Evolutionary conservation across 1,284 basidiomycete species (phyloP), one percentile per base, ranked within the genome.

Genomic region (Papiliotrema fonsecae): DNA sequence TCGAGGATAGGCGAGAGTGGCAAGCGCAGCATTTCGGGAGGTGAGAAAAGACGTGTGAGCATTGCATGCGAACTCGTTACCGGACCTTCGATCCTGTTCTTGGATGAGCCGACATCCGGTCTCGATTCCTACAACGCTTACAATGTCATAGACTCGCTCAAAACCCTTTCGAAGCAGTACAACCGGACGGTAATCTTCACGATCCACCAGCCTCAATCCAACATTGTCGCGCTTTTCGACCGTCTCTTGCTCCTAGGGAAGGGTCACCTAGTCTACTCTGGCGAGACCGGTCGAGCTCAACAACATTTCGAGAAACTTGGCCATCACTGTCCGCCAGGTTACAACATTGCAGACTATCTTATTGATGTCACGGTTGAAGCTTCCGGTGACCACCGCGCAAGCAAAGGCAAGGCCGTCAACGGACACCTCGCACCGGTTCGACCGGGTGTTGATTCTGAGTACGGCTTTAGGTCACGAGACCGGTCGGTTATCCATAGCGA

Each of bases 21-120:
- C 27, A 64, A 81, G 55, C 81, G 92, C 11, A 89, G 87, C 6
- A 97, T 97, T 54, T 93, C 88, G 28, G 92, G 94, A 39, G 94
- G 94, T 16, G 94, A 94, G 77, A 97, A 97, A 77, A 82, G 92
- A 43, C 81, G 92, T 18, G 94, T 93, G 1, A 91, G 88, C 0
- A 97, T 98, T 56, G 94, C 94, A n/a, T 97, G 94, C 69, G 94
- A 97, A 74, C 79, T 98, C 22, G 94, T 97, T 32, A 98, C 93
- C 0, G 90, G 88, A 44, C 93, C 93, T 4, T 91, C 88, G 0
- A 92, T 98, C 50, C 73, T 98, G 39, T 96, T 97, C 78, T 78
- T 97, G 47, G 94, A 98, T 64, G 94, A 98, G 66, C 94, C 94
- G 2, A 97, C 93, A 0, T 91, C 88, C 47, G 88, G 91, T 50